Percentiles rank a stretch among this genome's conserved stretches.
phyloP scores from a whole-genome alignment of 495 filamentous ascomycete species.

The Astrothelium macrocarpum region DNA sequence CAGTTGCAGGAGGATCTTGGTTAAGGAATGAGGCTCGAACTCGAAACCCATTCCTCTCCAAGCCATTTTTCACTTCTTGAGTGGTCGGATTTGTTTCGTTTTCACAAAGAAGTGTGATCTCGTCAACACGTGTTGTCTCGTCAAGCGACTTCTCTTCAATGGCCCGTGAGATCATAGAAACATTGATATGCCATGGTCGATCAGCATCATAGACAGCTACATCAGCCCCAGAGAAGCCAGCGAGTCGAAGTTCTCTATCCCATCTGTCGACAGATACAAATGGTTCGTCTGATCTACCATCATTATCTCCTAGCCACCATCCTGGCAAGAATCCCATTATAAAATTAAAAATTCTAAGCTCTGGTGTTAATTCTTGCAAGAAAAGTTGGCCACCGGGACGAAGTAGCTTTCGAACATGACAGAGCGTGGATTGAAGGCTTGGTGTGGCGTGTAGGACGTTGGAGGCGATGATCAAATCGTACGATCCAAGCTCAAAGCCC shows the following conservation, averaged over 20 bases:
- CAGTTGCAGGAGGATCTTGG: constrained; percentile 16
- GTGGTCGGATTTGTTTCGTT: constrained; percentile 9
- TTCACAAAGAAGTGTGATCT: constrained; percentile 15
- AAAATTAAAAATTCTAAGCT: background rate
- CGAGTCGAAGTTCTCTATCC: constrained; percentile 17
- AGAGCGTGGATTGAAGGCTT: constrained; percentile 8
- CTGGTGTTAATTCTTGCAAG: constrained; percentile 11
- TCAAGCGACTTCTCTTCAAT: background rate
- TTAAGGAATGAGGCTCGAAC: constrained; percentile 21
- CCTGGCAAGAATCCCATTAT: constrained; percentile 7
- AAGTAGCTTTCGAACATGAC: constrained; percentile 12
- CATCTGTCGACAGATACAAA: constrained; percentile 12
- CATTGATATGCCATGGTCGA: background rate
- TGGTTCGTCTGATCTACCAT: background rate
- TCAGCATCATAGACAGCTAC: background rate
- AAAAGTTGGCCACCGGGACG: constrained; percentile 18
- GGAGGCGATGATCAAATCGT: constrained; percentile 18
- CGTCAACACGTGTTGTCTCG: background rate
- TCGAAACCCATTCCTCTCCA: constrained; percentile 15
- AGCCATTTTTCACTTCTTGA: constrained; percentile 8
- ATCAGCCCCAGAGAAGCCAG: constrained; percentile 24
- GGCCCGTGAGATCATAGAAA: background rate
- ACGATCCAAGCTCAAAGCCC: constrained; percentile 14
- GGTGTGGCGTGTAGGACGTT: constrained; percentile 19
- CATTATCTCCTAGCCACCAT: constrained; percentile 8